phyloP scores from a whole-genome alignment of 1,284 basidiomycete genomes.

The Cystobasidium pallidum region DNA sequence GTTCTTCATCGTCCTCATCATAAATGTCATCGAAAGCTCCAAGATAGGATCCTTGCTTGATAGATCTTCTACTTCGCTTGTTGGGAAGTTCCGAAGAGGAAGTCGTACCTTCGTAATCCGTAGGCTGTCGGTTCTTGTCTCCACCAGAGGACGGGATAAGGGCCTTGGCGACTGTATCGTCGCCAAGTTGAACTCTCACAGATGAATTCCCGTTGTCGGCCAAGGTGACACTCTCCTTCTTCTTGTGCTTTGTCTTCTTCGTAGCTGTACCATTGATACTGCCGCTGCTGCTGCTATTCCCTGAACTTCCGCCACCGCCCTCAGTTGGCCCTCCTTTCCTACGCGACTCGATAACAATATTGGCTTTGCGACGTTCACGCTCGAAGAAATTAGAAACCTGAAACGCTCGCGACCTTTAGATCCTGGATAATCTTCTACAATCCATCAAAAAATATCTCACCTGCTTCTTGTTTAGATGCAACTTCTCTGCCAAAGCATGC shows the following conservation, averaged over 20 bases:
- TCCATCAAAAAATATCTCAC: slow-evolving; percentile 1
- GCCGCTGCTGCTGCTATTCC: slow-evolving; percentile 19
- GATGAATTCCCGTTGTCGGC: neutral
- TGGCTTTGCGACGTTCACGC: slow-evolving; percentile 37
- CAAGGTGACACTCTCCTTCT: neutral
- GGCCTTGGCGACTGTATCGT: neutral
- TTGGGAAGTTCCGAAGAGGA: neutral
- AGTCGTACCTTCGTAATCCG: neutral
- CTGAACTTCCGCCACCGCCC: neutral
- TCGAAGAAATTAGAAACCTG: slow-evolving; percentile 45
- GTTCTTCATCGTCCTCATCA: slow-evolving; percentile 13
- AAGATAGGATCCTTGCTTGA: slow-evolving; percentile 9
- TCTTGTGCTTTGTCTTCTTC: neutral
- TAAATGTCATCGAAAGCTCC: slow-evolving; percentile 4
- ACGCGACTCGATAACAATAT: slow-evolving; percentile 39
- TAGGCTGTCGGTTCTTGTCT: neutral
- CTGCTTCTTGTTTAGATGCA: slow-evolving; percentile 43
- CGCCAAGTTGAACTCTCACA: neutral
- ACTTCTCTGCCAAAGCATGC: slow-evolving; percentile 30
- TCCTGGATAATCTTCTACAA: neutral
- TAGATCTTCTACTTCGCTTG: slow-evolving; percentile 12
- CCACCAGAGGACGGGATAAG: slow-evolving; percentile 5
- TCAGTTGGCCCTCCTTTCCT: slow-evolving; percentile 5
- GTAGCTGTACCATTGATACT: slow-evolving; percentile 11
- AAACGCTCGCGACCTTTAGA: neutral